phyloP scores from a whole-genome alignment of 768 basidiomycete genomes.

The Suillus spraguei region DNA sequence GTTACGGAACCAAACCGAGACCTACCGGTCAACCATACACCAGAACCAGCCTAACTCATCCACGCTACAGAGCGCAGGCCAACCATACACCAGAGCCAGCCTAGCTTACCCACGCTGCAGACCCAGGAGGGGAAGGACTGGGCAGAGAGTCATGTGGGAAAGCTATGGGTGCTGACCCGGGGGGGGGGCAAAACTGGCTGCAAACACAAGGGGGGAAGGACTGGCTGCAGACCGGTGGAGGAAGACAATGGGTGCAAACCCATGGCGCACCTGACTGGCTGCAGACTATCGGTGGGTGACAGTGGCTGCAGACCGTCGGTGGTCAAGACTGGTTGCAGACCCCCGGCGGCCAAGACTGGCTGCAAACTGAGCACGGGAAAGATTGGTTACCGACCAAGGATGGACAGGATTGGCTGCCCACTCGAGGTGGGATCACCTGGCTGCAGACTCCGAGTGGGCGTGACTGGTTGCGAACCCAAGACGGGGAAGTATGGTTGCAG shows the following conservation, averaged over 20 bases:
- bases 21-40: too few relatives aligned
- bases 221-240: background rate
- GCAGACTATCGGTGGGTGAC: background rate
- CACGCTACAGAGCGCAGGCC: too few relatives aligned
- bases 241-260: background rate
- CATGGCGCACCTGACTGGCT: background rate
- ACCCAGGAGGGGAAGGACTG: background rate
- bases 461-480: background rate
- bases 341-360: background rate
- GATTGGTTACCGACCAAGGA: background rate
- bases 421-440: background rate
- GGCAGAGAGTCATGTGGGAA: background rate
- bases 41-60: too few relatives aligned
- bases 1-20: too few relatives aligned
- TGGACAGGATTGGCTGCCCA: background rate
- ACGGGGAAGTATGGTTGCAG: background rate
- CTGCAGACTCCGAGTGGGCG: background rate
- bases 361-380: background rate
- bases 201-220: background rate
- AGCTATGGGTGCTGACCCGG: background rate
- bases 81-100: background rate
- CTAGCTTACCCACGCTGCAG: background rate
- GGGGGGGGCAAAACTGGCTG: background rate
- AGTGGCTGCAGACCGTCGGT: background rate
- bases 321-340: background rate